These are phyloP conservation scores for Urostyla sp. DNA, from an alignment of 73 alveolate species.

Conservation along the genomic window DNA sequence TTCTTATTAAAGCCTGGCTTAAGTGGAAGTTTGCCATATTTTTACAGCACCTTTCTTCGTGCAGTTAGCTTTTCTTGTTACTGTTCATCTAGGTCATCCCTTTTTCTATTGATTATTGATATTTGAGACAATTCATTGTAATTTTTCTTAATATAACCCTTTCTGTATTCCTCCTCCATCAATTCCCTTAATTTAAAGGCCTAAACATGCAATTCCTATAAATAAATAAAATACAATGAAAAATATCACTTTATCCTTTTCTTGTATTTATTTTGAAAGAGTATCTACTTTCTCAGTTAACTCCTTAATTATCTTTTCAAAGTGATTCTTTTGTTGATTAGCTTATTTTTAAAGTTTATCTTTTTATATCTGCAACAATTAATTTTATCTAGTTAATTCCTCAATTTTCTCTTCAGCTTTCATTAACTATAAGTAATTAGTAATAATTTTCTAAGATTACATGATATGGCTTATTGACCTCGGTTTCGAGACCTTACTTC, in stretches of 20 bases:
- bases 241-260: conserved; percentile 12
- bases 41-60: neutral
- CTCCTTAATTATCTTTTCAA: neutral
- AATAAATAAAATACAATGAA: neutral
- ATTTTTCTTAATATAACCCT: conserved; percentile 3
- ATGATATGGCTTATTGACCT: conserved; percentile 44
- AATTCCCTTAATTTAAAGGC: conserved; percentile 32
- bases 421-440: conserved; percentile 1
- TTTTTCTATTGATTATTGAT: neutral
- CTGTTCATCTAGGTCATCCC: neutral
- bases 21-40: conserved; percentile 40
- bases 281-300: neutral
- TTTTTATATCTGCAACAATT: conserved; percentile 6
- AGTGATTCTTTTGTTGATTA: neutral
- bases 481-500: neutral
- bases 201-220: conserved; percentile 2
- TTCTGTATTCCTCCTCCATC: conserved; percentile 31
- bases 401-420: conserved; percentile 48
- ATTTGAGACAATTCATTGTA: conserved; percentile 4
- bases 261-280: neutral
- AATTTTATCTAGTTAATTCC: conserved; percentile 5
- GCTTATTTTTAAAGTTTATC: conserved; percentile 8
- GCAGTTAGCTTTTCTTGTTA: conserved; percentile 2
- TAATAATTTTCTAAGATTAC: neutral
- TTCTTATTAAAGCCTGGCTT: conserved; percentile 52